Base-by-base conservation (phyloP, 305 asterid genomes). In the Solanum hybrid region DNA sequence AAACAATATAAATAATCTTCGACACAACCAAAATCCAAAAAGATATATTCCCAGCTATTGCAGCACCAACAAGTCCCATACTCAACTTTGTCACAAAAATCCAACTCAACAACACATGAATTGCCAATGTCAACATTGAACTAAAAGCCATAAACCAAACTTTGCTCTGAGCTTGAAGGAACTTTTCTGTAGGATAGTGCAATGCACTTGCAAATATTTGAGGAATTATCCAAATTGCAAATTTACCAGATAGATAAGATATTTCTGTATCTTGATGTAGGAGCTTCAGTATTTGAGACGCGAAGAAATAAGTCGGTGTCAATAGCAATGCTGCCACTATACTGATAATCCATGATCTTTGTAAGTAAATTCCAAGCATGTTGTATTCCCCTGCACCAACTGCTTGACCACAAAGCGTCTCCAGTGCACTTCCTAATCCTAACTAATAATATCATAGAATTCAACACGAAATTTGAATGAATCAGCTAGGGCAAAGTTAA, bases 401-500 rank as follows among this genome's bases (percentile, higher is more conserved):
- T 10, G 94, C 94, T 88, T 92, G 94, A 33, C 94, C 94, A 40
- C 92, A 92, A 0, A 92, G 92, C 7, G 92, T 92, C 37, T 92
- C 94, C 0, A 92, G 89, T 4, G 92, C 94, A 67, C 92, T 92
- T 84, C 92, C 94, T 92, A 92, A 88, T 13, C 94, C 92, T 51
- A 92, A 29, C 93, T 90, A 51, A 13, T 29, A 76, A n/a, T n/a
- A n/a, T 88, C 8, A 20, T 76, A 57, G 6, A 89, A 64, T 35
- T 46, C 36, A 51, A 33, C 67, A 88, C 13, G 11, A 35, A 67
- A 12, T 18, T 9, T n/a, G 1, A 37, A 28, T 5, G 12, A 26
- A 16, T 80, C 34, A 35, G 34, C 8, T 51, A 11, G 0, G 11
- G 39, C 61, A 16, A 37, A 4, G n/a, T 88, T 80, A 13, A 24